Conservation (phyloP, 176 grass and related monocot genomes). For the Carex pumila region DNA sequence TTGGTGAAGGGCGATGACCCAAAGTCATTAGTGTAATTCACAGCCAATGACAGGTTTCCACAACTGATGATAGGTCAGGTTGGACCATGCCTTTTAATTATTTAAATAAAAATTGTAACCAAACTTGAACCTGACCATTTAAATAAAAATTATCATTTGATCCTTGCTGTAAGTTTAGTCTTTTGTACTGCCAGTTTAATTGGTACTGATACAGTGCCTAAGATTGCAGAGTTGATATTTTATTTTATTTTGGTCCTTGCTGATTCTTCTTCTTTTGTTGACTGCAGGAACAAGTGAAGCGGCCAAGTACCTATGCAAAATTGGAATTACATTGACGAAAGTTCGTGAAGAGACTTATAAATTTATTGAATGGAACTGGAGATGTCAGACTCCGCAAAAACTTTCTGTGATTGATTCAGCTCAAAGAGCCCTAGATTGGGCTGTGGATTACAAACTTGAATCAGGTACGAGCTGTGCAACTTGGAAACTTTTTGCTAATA, state of each 20-base stretch:
- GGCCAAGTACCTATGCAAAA: conserved; percentile 71
- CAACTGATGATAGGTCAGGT: not conserved
- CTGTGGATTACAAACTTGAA: conserved; percentile 68
- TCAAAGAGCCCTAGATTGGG: conserved; percentile 69
- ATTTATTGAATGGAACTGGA: conserved; percentile 77
- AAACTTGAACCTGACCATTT: not conserved
- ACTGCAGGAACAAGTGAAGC: conserved; percentile 70
- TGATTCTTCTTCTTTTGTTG: conserved; percentile 3
- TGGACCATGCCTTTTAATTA: not conserved
- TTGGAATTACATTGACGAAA: conserved; percentile 68
- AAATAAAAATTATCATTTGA: not conserved
- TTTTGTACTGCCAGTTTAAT: conserved; percentile 1
- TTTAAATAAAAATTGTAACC: not conserved
- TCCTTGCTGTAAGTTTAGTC: conserved; percentile 9
- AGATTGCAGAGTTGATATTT: not conserved
- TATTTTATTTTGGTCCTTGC: not conserved
- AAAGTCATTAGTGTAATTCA: not conserved
- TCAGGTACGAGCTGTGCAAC: conserved; percentile 38
- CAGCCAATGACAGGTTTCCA: not conserved
- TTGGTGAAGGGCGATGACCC: not conserved
- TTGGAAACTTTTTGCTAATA: not conserved
- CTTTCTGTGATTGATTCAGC: conserved; percentile 72
- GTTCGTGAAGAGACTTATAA: conserved; percentile 60
- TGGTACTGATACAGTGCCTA: not conserved
- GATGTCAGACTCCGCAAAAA: conserved; percentile 41